Percentiles rank a stretch among this genome's conserved stretches.
phyloP scores from a whole-genome alignment of 2,329 filamentous ascomycete genomes.

The Paecilomyces formosus region DNA sequence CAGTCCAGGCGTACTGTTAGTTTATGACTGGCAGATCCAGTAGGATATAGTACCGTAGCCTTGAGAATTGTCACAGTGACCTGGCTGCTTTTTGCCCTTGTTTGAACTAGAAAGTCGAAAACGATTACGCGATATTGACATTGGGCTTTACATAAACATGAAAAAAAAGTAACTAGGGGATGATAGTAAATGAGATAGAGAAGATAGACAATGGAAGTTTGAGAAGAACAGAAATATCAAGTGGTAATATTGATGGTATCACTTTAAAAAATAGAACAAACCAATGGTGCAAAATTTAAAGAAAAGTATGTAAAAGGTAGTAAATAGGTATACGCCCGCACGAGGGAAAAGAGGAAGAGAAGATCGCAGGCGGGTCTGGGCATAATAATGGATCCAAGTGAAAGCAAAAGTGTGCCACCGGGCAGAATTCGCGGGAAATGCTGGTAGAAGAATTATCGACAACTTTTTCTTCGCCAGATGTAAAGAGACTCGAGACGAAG shows the following conservation, averaged over 20 bases:
- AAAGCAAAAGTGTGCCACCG: background rate
- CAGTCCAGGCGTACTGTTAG: no score
- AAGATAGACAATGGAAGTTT: background rate
- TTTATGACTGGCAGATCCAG: no score
- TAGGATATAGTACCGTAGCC: no score
- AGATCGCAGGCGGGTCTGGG: background rate
- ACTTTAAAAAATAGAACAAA: background rate
- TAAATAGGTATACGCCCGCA: background rate
- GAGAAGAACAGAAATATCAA: background rate
- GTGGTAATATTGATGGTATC: background rate
- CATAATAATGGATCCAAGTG: background rate
- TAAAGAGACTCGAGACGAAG: background rate
- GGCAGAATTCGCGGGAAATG: background rate
- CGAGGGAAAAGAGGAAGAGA: background rate
- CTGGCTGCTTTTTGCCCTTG: no score
- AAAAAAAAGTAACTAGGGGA: background rate
- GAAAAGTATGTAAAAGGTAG: background rate
- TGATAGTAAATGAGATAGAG: background rate
- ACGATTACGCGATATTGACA: no score
- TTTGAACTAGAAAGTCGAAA: no score
- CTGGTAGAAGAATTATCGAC: background rate
- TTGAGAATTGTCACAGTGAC: no score
- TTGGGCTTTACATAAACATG: background rate
- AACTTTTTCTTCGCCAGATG: background rate
- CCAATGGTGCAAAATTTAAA: no score